Evolutionary conservation across 1,139 yeast genomes (phyloP).

Genomic region (Ogataea hybrid): DNA sequence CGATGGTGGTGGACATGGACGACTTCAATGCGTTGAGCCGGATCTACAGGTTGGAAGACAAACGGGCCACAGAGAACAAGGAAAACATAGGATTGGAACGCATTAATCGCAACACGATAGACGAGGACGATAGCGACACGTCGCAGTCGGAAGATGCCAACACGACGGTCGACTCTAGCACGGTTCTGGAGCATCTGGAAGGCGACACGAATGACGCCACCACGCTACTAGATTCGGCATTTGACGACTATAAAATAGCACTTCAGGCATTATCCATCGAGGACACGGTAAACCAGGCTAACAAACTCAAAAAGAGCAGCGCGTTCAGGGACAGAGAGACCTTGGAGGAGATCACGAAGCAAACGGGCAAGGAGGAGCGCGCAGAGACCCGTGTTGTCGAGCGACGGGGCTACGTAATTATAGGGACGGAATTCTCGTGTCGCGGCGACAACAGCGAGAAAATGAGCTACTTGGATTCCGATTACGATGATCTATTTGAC

Average conservation of each 20-base stretch:
- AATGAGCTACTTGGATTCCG: constrained; percentile 10
- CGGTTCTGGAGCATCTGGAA: constrained; percentile 12
- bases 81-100: constrained; percentile 2
- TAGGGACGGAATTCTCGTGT: constrained; percentile 12
- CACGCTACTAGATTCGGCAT: constrained; percentile 17
- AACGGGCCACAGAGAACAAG: constrained; percentile 5
- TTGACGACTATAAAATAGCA: constrained; percentile 20
- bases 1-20: constrained; percentile 11
- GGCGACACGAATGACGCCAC: constrained; percentile 15
- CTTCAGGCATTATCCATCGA: constrained; percentile 15
- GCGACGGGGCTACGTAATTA: constrained; percentile 12
- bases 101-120: background rate
- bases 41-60: constrained; percentile 5
- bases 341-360: constrained; percentile 10
- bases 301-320: constrained; percentile 14
- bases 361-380: background rate
- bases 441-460: constrained; percentile 5
- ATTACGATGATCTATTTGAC: constrained; percentile 8
- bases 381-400: constrained; percentile 3
- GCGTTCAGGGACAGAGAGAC: constrained; percentile 15
- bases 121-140: constrained; percentile 2
- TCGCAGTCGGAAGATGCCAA: constrained; percentile 9
- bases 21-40: constrained; percentile 10
- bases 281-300: background rate
- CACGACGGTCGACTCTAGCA: constrained; percentile 15